Percentiles rank a stretch among this genome's conserved stretches.
These are phyloP conservation scores for Zygoascus meyerae DNA, from an alignment of 1,139 yeast species.

Conservation along the genomic window DNA sequence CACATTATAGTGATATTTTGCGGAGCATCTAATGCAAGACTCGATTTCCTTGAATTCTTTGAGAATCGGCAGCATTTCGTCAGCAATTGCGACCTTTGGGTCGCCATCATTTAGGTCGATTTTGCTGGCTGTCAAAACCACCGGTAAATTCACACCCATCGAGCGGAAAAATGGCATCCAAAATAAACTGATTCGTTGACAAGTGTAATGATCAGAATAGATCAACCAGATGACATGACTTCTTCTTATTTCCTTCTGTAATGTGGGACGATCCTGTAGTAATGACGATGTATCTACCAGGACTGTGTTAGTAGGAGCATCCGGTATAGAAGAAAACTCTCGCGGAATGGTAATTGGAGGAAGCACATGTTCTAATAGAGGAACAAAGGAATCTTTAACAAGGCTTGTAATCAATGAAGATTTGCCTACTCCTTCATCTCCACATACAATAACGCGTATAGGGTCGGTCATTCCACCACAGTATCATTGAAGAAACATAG, in stretches of 20 bases:
- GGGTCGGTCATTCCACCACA: constrained; percentile 24
- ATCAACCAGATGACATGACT: constrained; percentile 93
- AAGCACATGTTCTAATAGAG: constrained; percentile 66
- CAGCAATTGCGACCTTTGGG: constrained; percentile 40
- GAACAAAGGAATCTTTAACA: constrained; percentile 71
- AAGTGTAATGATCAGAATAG: constrained; percentile 88
- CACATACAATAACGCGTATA: constrained; percentile 79
- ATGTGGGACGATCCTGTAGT: constrained; percentile 47
- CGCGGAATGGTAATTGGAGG: constrained; percentile 80
- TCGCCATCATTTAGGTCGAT: constrained; percentile 44
- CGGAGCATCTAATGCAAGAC: constrained; percentile 83
- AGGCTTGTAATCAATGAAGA: constrained; percentile 65
- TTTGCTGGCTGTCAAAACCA: constrained; percentile 85
- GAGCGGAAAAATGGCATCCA: constrained; percentile 95
- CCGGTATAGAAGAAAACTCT: constrained; percentile 49
- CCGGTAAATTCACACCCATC: constrained; percentile 83
- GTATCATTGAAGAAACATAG: not conserved
- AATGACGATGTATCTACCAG: constrained; percentile 70
- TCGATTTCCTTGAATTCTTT: constrained; percentile 92
- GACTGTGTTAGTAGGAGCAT: constrained; percentile 61
- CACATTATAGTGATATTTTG: constrained; percentile 73
- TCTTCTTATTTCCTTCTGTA: constrained; percentile 69
- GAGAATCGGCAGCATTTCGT: constrained; percentile 79
- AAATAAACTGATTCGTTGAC: constrained; percentile 81
- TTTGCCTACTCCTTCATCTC: constrained; percentile 65